Conservation (phyloP, 1,284 basidiomycete species). For the Lentinula novae-zelandiae region DNA sequence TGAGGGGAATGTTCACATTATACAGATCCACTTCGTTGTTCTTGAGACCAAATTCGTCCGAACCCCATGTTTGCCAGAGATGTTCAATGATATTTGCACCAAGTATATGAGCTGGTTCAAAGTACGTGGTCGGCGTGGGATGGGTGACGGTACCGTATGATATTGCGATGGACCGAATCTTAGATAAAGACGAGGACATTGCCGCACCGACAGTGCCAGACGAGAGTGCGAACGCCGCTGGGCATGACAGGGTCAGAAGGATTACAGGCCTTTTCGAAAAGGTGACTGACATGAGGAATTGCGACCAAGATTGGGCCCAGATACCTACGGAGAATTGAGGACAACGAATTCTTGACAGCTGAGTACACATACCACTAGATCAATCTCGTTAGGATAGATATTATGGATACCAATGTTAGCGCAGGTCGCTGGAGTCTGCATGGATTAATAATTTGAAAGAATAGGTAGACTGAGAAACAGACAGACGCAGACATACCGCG, state of each 20-base stretch:
- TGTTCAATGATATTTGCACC: constrained; percentile 64
- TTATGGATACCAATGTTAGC: constrained; percentile 88
- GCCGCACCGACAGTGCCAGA: constrained; percentile 86
- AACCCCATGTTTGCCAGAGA: constrained; percentile 82
- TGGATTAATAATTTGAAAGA: background rate
- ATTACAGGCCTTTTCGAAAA: constrained; percentile 8
- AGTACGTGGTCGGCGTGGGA: constrained; percentile 58
- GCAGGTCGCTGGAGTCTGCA: constrained; percentile 86
- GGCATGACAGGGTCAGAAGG: constrained; percentile 7
- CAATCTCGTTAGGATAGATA: constrained; percentile 78
- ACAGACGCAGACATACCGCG: constrained; percentile 49
- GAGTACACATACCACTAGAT: constrained; percentile 63
- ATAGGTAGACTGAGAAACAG: constrained; percentile 4
- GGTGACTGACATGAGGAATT: constrained; percentile 66
- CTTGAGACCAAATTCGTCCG: constrained; percentile 54
- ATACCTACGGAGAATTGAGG: constrained; percentile 43
- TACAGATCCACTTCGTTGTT: constrained; percentile 74
- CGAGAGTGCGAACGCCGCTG: constrained; percentile 82
- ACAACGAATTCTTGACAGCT: background rate
- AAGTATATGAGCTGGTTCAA: constrained; percentile 69
- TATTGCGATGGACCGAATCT: constrained; percentile 69
- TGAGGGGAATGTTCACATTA: constrained; percentile 78
- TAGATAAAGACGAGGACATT: constrained; percentile 62
- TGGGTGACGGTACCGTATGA: constrained; percentile 81
- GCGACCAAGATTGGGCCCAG: constrained; percentile 74